These are phyloP conservation scores for Diaporthe ilicicola DNA, from an alignment of 2,329 filamentous ascomycete species.

Conservation along the genomic window DNA sequence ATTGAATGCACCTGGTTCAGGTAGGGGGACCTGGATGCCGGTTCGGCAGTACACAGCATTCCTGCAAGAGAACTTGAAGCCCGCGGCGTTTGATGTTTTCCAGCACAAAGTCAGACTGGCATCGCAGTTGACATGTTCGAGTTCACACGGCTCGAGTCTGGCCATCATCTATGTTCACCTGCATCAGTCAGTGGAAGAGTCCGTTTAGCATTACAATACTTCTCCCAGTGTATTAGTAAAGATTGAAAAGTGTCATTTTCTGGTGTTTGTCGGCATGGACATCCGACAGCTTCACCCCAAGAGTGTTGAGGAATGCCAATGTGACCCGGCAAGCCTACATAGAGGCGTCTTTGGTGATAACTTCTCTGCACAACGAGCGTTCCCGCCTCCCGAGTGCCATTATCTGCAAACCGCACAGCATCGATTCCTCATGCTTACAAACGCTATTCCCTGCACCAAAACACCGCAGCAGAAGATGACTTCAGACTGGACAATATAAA, in stretches of 20 bases:
- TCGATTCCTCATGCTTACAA: not conserved
- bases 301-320: not conserved
- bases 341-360: not conserved
- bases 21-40: not conserved
- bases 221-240: not conserved
- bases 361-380: not conserved
- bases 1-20: not conserved
- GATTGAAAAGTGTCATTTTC: not conserved
- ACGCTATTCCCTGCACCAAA: not conserved
- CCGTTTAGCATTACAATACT: not conserved
- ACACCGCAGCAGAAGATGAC: not conserved
- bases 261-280: not conserved
- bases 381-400: too few relatives aligned
- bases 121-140: too few relatives aligned
- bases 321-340: not conserved
- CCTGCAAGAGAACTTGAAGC: not conserved
- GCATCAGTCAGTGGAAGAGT: not conserved
- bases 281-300: not conserved
- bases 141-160: not conserved
- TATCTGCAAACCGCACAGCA: not conserved
- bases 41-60: not conserved
- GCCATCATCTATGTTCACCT: not conserved
- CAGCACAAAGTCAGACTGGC: not conserved
- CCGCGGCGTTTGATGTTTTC: not conserved
- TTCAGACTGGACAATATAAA: constrained; percentile 12